These are phyloP conservation scores for Phytopythium oedochilum DNA, from an alignment of 352 stramenopile species.

Conservation along the genomic window DNA sequence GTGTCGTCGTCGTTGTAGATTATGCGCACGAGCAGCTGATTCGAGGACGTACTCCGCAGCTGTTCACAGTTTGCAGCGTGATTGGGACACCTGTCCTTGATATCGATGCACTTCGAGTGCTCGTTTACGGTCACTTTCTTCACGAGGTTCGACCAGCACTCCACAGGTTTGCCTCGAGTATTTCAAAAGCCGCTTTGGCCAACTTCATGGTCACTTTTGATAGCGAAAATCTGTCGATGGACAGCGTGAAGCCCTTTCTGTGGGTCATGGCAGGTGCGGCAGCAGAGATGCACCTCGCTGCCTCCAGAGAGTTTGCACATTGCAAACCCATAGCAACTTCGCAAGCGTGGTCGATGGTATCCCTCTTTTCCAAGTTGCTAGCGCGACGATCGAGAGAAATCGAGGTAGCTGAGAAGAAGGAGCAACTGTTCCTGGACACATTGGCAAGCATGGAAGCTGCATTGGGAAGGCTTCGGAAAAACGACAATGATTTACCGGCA, in stretches of 20 bases:
- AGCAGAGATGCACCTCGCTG: slow-evolving; percentile 24
- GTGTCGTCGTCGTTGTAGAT: slow-evolving; percentile 43
- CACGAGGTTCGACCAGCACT: slow-evolving; percentile 21
- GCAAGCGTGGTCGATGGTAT: slow-evolving; percentile 13
- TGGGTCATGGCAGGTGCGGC: slow-evolving; percentile 31
- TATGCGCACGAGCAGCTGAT: slow-evolving; percentile 11
- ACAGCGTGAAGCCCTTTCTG: slow-evolving; percentile 11
- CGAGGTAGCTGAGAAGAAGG: slow-evolving; percentile 12
- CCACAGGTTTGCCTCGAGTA: not conserved
- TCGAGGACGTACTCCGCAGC: slow-evolving; percentile 7
- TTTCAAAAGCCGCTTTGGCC: not conserved
- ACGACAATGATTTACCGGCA: slow-evolving; percentile 13
- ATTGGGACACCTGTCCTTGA: slow-evolving; percentile 23
- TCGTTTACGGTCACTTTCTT: slow-evolving; percentile 46
- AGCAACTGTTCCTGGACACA: slow-evolving; percentile 17
- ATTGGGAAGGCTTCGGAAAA: slow-evolving; percentile 14
- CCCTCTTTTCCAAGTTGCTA: slow-evolving; percentile 17
- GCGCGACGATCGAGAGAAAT: slow-evolving; percentile 12
- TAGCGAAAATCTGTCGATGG: not conserved
- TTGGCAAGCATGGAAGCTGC: slow-evolving; percentile 18
- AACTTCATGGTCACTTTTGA: not conserved
- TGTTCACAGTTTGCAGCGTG: slow-evolving; percentile 29
- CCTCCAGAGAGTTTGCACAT: not conserved
- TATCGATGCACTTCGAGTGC: slow-evolving; percentile 17
- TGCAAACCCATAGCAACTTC: not conserved